Evolutionary conservation across 495 filamentous ascomycete species (phyloP).

Genomic region (Penicillium soppii): DNA sequence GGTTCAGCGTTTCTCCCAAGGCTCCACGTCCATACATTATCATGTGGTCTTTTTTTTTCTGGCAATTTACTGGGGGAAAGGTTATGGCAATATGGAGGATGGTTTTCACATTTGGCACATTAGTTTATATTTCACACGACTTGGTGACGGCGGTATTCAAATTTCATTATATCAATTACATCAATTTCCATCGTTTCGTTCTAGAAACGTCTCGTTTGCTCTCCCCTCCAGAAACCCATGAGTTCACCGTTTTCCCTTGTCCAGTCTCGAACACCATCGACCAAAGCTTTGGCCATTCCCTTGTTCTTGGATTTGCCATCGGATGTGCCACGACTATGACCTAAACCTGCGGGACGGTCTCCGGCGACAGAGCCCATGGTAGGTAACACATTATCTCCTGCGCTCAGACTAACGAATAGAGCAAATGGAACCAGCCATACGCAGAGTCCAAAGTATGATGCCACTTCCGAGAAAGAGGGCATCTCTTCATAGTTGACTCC

Average conservation of each 20-base stretch:
- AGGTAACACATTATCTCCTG: constrained; percentile 90
- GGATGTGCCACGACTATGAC: constrained; percentile 34
- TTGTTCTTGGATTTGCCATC: constrained; percentile 60
- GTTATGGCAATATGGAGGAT: not conserved
- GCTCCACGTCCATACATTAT: constrained; percentile 4
- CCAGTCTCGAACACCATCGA: constrained; percentile 73
- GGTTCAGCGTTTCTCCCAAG: not conserved
- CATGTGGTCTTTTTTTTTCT: not conserved
- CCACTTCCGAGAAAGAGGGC: constrained; percentile 91
- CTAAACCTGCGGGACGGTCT: constrained; percentile 43
- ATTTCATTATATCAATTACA: constrained; percentile 3
- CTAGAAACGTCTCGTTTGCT: constrained; percentile 46
- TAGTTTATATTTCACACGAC: not conserved
- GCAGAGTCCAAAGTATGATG: constrained; percentile 92
- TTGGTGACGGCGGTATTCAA: not conserved
- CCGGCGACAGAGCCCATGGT: constrained; percentile 72
- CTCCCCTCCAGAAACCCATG: constrained; percentile 67
- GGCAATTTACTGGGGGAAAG: not conserved
- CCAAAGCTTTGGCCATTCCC: constrained; percentile 86
- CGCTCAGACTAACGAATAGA: constrained; percentile 88
- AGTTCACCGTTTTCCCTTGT: constrained; percentile 69
- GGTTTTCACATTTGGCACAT: not conserved
- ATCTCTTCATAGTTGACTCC: constrained; percentile 54
- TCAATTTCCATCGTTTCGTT: not conserved
- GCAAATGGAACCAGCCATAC: constrained; percentile 97